Evolutionary conservation across 768 basidiomycete genomes (phyloP), one percentile per base, ranked within the genome.

Genomic region (Termitomyces sp.): DNA sequence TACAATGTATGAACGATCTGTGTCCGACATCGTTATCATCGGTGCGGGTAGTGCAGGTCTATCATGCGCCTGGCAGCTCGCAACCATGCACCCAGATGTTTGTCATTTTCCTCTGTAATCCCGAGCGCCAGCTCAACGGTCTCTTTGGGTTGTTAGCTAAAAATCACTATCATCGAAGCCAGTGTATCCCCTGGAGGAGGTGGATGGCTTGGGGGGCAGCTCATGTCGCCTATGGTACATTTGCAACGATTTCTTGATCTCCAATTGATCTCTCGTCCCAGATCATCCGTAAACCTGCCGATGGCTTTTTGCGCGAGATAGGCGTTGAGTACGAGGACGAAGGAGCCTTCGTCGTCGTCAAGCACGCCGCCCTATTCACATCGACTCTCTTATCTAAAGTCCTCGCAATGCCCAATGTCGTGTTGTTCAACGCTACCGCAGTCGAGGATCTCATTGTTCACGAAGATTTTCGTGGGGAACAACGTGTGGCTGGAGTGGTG

Each of bases 291-390:
- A 90, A 90, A 72, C 89, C 87, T 3, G 88, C 86, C 0, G 82
- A 91, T 66, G 70, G 74, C 46, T 89, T 92, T 78, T 76, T 91
- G 44, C 73, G 75, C 14, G 84, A 86, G 68, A 67, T 90, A 49
- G 86, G 83, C 25, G 81, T 91, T 21, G 80, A 83, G 1, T 90
- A 83, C 68, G 88, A 91, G 61, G 89, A 90, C 66, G 88, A 90
- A 67, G 88, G 88, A 54, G 59, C 77, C 28, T 90, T 84, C 65
- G 87, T 89, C 59, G 84, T 92, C 59, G 88, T 92, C 62, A 88
- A 89, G 67, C 89, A 91, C 61, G 88, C 89, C 1, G 89, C 88
- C 0, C 74, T 91, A 58, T 91, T 91, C 77, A 92, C 89, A 2
- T 84, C 87, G 14, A 90, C 88, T 1, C 69, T 90, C 45, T 74